Conservation (phyloP, 768 basidiomycete species). For the Lentinula boryana region DNA sequence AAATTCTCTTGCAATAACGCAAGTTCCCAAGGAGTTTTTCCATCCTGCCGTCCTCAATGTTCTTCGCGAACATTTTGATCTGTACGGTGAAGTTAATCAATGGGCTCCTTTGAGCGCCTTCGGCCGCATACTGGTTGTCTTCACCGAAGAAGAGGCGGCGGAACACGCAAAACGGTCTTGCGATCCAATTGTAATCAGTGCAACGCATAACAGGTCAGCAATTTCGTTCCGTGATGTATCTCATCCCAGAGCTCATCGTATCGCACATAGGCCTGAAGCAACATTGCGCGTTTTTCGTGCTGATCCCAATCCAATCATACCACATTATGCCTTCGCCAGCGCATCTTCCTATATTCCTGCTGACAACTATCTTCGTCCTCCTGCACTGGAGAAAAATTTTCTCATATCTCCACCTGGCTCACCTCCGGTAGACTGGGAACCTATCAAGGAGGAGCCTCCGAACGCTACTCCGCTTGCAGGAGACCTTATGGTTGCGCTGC, state of each 20-base stretch:
- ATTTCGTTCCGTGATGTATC: neutral
- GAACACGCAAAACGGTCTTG: slow-evolving; percentile 60
- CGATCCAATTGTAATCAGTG: slow-evolving; percentile 59
- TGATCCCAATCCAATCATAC: slow-evolving; percentile 59
- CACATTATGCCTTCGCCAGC: slow-evolving; percentile 1
- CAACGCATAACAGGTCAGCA: slow-evolving; percentile 45
- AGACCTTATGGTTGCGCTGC: slow-evolving; percentile 79
- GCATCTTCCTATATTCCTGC: slow-evolving; percentile 8
- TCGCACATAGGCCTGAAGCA: slow-evolving; percentile 33
- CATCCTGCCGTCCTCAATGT: slow-evolving; percentile 59
- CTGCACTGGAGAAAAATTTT: slow-evolving; percentile 85
- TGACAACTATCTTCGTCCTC: slow-evolving; percentile 66
- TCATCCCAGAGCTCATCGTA: slow-evolving; percentile 5
- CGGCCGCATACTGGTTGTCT: slow-evolving; percentile 79
- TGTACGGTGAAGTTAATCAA: slow-evolving; percentile 77
- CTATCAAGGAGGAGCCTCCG: slow-evolving; percentile 83
- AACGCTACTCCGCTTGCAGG: slow-evolving; percentile 79
- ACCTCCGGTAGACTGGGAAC: slow-evolving; percentile 97
- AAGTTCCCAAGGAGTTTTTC: slow-evolving; percentile 75
- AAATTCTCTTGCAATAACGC: slow-evolving; percentile 82
- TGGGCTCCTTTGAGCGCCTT: slow-evolving; percentile 89
- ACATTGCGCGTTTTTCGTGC: slow-evolving; percentile 68
- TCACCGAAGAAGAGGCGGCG: slow-evolving; percentile 53
- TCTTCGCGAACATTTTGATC: slow-evolving; percentile 64
- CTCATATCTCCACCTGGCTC: slow-evolving; percentile 97